Conservation (phyloP, 2,329 filamentous ascomycete genomes). For the Venturia effusa region DNA sequence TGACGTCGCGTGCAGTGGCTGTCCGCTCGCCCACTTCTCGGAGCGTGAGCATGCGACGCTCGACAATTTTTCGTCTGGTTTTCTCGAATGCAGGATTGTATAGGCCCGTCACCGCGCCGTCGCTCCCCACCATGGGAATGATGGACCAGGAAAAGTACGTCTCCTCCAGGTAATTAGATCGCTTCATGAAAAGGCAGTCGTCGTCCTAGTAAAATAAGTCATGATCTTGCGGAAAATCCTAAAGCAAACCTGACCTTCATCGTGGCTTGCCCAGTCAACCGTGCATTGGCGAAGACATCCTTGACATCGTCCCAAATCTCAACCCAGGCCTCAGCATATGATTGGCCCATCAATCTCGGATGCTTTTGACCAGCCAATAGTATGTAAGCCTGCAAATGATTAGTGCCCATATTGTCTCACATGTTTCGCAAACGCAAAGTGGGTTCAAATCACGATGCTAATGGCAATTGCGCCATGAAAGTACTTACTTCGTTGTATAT, state of each 20-base stretch:
- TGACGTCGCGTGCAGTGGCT: constrained; percentile 59
- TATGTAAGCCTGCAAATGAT: constrained; percentile 30
- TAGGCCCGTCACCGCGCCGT: constrained; percentile 63
- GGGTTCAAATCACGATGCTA: not conserved
- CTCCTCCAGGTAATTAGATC: constrained; percentile 63
- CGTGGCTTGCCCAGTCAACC: constrained; percentile 61
- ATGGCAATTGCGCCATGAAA: not conserved
- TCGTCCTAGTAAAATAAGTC: constrained; percentile 42
- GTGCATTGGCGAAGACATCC: constrained; percentile 57
- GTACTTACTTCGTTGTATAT: constrained; percentile 63
- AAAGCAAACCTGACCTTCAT: constrained; percentile 47
- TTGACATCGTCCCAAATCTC: constrained; percentile 67
- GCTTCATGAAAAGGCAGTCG: constrained; percentile 61
- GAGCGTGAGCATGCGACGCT: constrained; percentile 68
- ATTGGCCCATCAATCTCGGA: constrained; percentile 61
- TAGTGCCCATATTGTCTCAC: not conserved
- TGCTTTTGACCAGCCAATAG: constrained; percentile 64
- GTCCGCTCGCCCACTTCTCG: constrained; percentile 69
- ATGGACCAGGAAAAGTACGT: constrained; percentile 77
- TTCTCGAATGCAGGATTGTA: constrained; percentile 79
- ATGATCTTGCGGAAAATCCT: not conserved
- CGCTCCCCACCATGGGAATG: constrained; percentile 62
- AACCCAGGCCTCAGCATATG: constrained; percentile 56
- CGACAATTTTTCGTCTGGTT: constrained; percentile 65
- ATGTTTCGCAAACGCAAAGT: no score